phyloP scores from a whole-genome alignment of 2,329 filamentous ascomycete species.

The Cladosporium sp. region DNA sequence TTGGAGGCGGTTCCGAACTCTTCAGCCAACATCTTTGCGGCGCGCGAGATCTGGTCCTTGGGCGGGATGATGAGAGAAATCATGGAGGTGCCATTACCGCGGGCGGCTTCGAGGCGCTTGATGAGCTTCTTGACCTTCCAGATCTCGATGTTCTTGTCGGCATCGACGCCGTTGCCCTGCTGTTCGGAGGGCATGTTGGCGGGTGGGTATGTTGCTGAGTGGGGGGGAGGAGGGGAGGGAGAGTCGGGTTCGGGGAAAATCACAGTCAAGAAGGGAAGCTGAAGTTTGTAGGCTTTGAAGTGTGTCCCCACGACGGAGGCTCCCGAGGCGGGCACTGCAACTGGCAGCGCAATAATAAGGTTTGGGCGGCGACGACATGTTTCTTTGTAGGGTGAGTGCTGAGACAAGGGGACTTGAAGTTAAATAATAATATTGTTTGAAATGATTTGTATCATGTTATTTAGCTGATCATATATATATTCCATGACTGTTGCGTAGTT shows the following conservation, averaged over 20 bases:
- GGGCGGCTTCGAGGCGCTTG: constrained; percentile 93
- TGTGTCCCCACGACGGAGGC: too few relatives aligned
- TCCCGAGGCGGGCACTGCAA: too few relatives aligned
- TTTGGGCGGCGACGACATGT: too few relatives aligned
- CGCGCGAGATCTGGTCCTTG: constrained; percentile 95
- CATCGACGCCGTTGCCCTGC: constrained; percentile 68
- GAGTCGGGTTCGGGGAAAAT: background rate
- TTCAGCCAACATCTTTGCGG: constrained; percentile 99
- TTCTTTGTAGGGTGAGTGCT: too few relatives aligned
- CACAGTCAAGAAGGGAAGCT: background rate
- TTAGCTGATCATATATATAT: too few relatives aligned
- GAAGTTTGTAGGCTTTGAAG: background rate
- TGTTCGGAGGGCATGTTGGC: constrained; percentile 79
- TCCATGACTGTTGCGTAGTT: too few relatives aligned
- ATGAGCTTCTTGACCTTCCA: constrained; percentile 99
- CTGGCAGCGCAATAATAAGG: too few relatives aligned
- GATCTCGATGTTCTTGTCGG: constrained; percentile 93
- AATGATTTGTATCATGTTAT: too few relatives aligned
- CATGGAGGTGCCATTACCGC: constrained; percentile 99
- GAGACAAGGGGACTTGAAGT: too few relatives aligned
- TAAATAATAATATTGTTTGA: too few relatives aligned
- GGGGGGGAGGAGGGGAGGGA: background rate
- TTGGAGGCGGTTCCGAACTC: constrained; percentile 82
- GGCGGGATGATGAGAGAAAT: constrained; percentile 98
- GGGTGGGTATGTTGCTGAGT: background rate